Conservation (phyloP, 352 stramenopile species). For the Phytopythium aichiense region DNA sequence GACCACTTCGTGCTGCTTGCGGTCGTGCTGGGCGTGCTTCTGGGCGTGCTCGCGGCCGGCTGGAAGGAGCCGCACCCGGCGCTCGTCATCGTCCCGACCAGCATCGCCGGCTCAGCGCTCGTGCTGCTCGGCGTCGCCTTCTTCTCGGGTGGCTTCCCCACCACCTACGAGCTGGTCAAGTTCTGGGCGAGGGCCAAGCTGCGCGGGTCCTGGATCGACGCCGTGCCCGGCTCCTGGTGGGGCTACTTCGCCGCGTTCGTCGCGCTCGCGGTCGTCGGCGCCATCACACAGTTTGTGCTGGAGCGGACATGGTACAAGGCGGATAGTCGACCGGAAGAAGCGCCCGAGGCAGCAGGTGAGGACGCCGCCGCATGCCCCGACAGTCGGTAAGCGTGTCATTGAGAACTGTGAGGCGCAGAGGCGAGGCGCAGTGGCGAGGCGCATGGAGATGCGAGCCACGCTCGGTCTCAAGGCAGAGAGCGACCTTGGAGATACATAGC, state of each 20-base stretch:
- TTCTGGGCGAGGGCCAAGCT: slow-evolving; percentile 7
- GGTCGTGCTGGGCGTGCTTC: background rate
- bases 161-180: slow-evolving; percentile 5
- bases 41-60: background rate
- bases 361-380: background rate
- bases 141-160: slow-evolving; percentile 7
- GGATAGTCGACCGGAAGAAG: background rate
- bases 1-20: slow-evolving; percentile 7
- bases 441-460: background rate
- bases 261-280: background rate
- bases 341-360: background rate
- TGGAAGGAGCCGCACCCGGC: background rate
- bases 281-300: background rate
- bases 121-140: background rate
- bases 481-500: background rate
- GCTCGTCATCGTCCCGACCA: slow-evolving; percentile 5
- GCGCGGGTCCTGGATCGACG: background rate
- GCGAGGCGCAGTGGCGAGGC: background rate
- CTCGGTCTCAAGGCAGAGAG: background rate
- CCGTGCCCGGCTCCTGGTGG: slow-evolving; percentile 3
- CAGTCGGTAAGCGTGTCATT: background rate
- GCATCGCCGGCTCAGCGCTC: slow-evolving; percentile 1
- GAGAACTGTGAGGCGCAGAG: background rate
- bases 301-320: background rate
- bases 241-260: slow-evolving; percentile 3